Percentiles rank a stretch among this genome's conserved stretches.
Conservation (phyloP, 129 eudicot species). For the Escallonia herrerae region DNA sequence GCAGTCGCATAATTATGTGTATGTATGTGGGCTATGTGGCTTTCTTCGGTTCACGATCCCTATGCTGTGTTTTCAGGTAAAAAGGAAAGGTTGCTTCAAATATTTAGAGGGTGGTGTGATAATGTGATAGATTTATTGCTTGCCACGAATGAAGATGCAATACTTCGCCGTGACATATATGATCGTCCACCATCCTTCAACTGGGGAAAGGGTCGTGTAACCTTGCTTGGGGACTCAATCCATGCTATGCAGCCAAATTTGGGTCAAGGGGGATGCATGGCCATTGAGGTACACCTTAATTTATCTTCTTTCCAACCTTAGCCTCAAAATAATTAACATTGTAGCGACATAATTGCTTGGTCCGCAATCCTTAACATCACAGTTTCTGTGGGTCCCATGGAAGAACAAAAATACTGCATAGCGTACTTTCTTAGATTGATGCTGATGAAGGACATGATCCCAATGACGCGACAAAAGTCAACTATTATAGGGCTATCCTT, state of each 20-base stretch:
- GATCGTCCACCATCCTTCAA: slow-evolving; percentile 66
- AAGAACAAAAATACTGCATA: no score
- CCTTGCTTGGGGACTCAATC: slow-evolving; percentile 95
- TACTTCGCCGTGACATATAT: slow-evolving; percentile 90
- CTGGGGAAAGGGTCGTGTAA: slow-evolving; percentile 97
- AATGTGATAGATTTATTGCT: slow-evolving; percentile 78
- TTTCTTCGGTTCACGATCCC: no score
- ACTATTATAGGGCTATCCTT: background rate
- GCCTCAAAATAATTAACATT: no score
- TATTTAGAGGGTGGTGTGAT: slow-evolving; percentile 93
- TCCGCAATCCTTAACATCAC: no score
- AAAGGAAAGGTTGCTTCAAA: slow-evolving; percentile 69
- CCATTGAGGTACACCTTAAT: slow-evolving; percentile 66
- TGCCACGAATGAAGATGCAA: slow-evolving; percentile 88
- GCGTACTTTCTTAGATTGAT: no score
- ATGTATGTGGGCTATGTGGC: no score
- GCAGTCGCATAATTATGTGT: no score
- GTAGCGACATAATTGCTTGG: no score
- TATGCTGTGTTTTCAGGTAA: slow-evolving; percentile 43
- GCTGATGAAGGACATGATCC: background rate
- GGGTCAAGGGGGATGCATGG: slow-evolving; percentile 99
- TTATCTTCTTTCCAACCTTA: background rate
- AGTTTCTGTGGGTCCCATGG: no score
- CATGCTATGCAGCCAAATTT: slow-evolving; percentile 99
- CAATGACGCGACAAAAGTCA: background rate